These are phyloP conservation scores for Dactylellina parvicollis DNA, from an alignment of 2,329 filamentous ascomycete species.

Conservation along the genomic window DNA sequence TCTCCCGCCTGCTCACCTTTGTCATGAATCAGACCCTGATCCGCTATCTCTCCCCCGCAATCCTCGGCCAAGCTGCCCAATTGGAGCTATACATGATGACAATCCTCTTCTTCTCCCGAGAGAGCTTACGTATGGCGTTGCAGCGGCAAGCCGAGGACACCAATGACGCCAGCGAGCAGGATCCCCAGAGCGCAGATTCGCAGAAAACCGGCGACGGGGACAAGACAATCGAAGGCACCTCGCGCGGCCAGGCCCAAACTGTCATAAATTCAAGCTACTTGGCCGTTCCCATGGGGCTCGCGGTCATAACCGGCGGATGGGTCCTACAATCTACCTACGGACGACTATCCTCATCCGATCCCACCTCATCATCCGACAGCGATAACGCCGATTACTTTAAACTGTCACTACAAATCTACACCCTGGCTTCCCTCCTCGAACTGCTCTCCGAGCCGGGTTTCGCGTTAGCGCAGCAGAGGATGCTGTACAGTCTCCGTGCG, in stretches of 20 bases:
- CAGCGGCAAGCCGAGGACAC: constrained; percentile 73
- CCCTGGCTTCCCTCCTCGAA: constrained; percentile 73
- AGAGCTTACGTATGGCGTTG: constrained; percentile 88
- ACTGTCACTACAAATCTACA: constrained; percentile 67
- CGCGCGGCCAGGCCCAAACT: constrained; percentile 61
- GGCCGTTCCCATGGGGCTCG: constrained; percentile 74
- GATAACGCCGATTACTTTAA: constrained; percentile 61
- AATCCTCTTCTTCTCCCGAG: constrained; percentile 91
- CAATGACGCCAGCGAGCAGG: constrained; percentile 38
- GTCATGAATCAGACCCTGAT: constrained; percentile 89
- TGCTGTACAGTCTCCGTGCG: constrained; percentile 82
- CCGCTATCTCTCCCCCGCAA: constrained; percentile 83
- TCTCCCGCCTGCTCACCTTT: constrained; percentile 89
- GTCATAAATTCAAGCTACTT: constrained; percentile 90
- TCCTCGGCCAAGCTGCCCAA: constrained; percentile 86
- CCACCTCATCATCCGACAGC: neutral
- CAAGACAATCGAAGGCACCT: constrained; percentile 57
- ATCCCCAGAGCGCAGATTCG: constrained; percentile 30
- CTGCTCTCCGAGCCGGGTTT: constrained; percentile 88
- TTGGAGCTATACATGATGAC: constrained; percentile 92
- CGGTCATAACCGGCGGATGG: constrained; percentile 74
- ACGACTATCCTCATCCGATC: constrained; percentile 14
- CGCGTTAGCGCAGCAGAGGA: constrained; percentile 81
- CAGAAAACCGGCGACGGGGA: constrained; percentile 29
- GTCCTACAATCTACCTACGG: constrained; percentile 59